Percentiles rank a stretch among this genome's conserved stretches.
phyloP scores from a whole-genome alignment of 177 flowering plant genomes.

The Telopea speciosissima region DNA sequence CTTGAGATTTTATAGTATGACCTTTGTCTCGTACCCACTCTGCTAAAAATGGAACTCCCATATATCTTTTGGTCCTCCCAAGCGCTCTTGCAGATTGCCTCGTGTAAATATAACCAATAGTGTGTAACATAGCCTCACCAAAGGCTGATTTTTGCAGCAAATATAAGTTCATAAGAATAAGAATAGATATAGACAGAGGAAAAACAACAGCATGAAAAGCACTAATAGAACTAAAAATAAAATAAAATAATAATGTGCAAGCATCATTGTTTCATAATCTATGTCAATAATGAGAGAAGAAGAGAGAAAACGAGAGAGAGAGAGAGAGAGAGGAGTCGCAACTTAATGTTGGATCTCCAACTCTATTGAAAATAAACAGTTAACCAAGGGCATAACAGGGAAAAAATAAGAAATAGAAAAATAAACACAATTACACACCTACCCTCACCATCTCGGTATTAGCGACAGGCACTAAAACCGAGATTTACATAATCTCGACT shows the following conservation, averaged over 20 bases:
- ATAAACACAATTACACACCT: too few relatives aligned
- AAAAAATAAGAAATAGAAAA: too few relatives aligned
- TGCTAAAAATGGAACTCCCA: slow-evolving; percentile 89
- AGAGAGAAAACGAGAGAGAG: too few relatives aligned
- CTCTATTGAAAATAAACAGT: too few relatives aligned
- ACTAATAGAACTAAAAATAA: not conserved
- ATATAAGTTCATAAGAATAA: not conserved
- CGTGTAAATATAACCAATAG: slow-evolving; percentile 89
- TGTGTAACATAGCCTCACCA: slow-evolving; percentile 94
- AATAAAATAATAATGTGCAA: not conserved
- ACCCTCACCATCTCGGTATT: too few relatives aligned
- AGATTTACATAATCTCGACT: too few relatives aligned
- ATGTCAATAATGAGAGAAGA: too few relatives aligned
- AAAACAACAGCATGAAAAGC: not conserved
- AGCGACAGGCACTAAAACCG: too few relatives aligned
- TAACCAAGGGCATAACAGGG: too few relatives aligned
- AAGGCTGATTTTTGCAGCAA: slow-evolving; percentile 44
- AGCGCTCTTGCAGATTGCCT: slow-evolving; percentile 82
- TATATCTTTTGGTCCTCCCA: slow-evolving; percentile 59
- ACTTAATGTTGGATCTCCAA: too few relatives aligned
- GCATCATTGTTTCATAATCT: not conserved
- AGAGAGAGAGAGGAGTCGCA: too few relatives aligned
- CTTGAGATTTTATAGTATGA: slow-evolving; percentile 80
- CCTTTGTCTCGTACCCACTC: slow-evolving; percentile 97
- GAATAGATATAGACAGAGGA: not conserved